A percentile compares a stretch with the other conserved stretches of the same genome.
phyloP scores from a whole-genome alignment of 208 protist genomes.

The Leishmania mexicana region DNA sequence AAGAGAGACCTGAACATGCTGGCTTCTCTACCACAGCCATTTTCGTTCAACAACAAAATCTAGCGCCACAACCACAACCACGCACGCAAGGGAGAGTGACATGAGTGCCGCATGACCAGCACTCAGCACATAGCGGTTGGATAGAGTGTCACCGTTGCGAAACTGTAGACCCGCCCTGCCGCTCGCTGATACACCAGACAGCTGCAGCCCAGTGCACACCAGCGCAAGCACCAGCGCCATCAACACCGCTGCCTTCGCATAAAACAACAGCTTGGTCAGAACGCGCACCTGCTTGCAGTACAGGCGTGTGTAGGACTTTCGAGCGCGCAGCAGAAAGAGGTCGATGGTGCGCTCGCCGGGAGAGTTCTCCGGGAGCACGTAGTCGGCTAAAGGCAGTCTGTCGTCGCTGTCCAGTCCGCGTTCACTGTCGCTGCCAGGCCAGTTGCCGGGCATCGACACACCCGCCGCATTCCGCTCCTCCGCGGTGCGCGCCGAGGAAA shows the following conservation, averaged over 20 bases:
- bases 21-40: neutral
- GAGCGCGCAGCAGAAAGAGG: conserved; percentile 21
- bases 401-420: neutral
- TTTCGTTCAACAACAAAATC: neutral
- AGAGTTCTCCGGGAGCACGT: conserved; percentile 11
- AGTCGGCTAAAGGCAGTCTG: neutral
- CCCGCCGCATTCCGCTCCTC: neutral
- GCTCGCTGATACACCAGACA: neutral
- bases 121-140: neutral
- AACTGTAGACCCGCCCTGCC: neutral
- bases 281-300: conserved; percentile 3
- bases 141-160: neutral
- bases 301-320: conserved; percentile 18
- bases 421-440: conserved; percentile 14
- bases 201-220: neutral
- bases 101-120: neutral
- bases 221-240: neutral
- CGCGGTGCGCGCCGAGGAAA: neutral
- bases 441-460: conserved; percentile 3
- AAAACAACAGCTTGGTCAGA: neutral
- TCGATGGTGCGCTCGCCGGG: conserved; percentile 20
- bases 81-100: neutral
- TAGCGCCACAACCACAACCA: neutral
- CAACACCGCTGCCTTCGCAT: neutral
- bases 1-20: too few species aligned